These are phyloP conservation scores for Globisporangium cystogenes DNA, from an alignment of 352 stramenopile species.

Conservation along the genomic window DNA sequence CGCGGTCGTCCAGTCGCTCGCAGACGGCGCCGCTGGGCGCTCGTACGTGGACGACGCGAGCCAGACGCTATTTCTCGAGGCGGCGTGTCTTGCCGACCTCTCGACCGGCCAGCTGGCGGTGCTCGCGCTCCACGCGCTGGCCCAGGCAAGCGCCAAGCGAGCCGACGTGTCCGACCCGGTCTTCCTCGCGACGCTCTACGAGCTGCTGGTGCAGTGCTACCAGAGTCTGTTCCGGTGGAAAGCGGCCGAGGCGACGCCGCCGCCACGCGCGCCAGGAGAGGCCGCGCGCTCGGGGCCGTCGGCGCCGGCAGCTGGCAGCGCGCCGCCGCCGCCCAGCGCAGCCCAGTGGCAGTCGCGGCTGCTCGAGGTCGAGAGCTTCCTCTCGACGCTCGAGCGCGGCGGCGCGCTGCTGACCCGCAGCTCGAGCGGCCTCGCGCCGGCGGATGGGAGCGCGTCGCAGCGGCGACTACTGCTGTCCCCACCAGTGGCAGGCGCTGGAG, in stretches of 20 bases:
- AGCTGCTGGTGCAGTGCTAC: constrained; percentile 52
- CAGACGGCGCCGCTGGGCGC: not conserved
- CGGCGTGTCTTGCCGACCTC: constrained; percentile 25
- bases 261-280: not conserved
- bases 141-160: constrained; percentile 19
- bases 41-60: constrained; percentile 15
- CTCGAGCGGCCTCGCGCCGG: not conserved
- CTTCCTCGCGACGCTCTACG: constrained; percentile 48
- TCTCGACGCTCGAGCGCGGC: constrained; percentile 20
- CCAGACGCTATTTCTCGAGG: constrained; percentile 27
- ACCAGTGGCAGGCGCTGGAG: not conserved
- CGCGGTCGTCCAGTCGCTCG: constrained; percentile 10
- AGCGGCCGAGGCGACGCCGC: not conserved
- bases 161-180: constrained; percentile 39
- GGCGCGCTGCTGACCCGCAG: not conserved
- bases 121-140: constrained; percentile 47
- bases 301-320: not conserved
- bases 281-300: not conserved
- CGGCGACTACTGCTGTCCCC: not conserved
- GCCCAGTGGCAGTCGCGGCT: constrained; percentile 38
- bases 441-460: constrained; percentile 2
- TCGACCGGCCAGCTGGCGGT: constrained; percentile 48
- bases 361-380: constrained; percentile 47
- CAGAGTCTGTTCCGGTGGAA: constrained; percentile 43
- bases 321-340: not conserved